Evolutionary conservation across 2,329 filamentous ascomycete genomes (phyloP), one percentile per base, ranked within the genome.

Genomic region (Aspergillus thermomutatus): DNA sequence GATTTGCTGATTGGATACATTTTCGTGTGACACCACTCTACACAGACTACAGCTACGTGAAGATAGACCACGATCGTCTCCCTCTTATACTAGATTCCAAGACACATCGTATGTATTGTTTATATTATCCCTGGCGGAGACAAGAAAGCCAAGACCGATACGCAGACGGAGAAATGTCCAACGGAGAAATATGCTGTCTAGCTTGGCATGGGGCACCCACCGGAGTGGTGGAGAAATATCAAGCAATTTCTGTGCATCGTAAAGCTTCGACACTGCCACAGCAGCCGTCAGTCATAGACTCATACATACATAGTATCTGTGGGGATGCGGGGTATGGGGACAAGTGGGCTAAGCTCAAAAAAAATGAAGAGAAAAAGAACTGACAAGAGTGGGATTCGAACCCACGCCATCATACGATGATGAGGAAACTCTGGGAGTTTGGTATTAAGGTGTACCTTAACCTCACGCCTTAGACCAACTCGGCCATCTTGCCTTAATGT

Each of bases 401-500:
- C 43, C 43, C 43, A 46, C 43, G 43, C 43, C 43, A 26, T 46
- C 43, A 26, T 23, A 46, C 43, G 43, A 46, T 26, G 43, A 46
- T 46, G 43, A 46, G 43, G 43, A 46, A 46, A 46, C 43, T 46
- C 43, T 7, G 1, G 6, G 43, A 46, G 43, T 17, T 46, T 25
- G 11, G 23, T 23, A 46, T 46, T 46, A 46, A 46, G 43, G 43
- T 46, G 11, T 7, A 66, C 67, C 68, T 70, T 66, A 70, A 70
- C 68, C 68, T 66, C 62, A 65, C 68, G 68, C 68, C 68, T 69
- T 70, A 58, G 68, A 70, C 68, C 68, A 69, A 67, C 68, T 70
- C 68, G 68, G 68, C 68, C 68, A 70, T 70, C 68, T 70, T 70
- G 66, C 68, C 68, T 54, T 50, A 2, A 1, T 14, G 3, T 34